Conservation (phyloP, 2,329 filamentous ascomycete species). For the Colletotrichum sansevieriae region DNA sequence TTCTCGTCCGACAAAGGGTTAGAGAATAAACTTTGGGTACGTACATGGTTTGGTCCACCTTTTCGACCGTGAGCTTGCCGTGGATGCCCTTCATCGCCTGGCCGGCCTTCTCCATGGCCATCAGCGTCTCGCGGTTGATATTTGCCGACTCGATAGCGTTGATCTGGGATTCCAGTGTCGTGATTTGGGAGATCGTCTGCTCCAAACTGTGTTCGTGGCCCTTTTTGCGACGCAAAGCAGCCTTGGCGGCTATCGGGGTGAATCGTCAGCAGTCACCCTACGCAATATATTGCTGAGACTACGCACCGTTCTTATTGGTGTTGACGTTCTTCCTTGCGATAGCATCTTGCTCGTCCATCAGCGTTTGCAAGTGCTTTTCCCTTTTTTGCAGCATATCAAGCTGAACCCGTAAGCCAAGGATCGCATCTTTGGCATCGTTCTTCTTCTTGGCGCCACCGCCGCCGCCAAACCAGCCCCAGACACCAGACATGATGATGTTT, state of each 20-base stretch:
- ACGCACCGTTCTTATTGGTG: slow-evolving; percentile 90
- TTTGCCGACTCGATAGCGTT: slow-evolving; percentile 98
- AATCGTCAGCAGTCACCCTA: slow-evolving; percentile 14
- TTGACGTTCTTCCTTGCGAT: slow-evolving; percentile 90
- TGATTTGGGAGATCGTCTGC: slow-evolving; percentile 90
- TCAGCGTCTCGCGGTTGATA: slow-evolving; percentile 96
- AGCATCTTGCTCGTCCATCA: slow-evolving; percentile 93
- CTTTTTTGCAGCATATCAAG: slow-evolving; percentile 98
- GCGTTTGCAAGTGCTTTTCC: slow-evolving; percentile 88
- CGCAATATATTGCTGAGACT: slow-evolving; percentile 19
- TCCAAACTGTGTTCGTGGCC: slow-evolving; percentile 90
- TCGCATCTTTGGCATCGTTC: slow-evolving; percentile 87
- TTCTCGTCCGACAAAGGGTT: neutral
- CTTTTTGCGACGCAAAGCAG: slow-evolving; percentile 94
- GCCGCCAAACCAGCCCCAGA: slow-evolving; percentile 95
- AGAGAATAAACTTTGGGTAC: slow-evolving; percentile 50
- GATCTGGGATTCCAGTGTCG: slow-evolving; percentile 94
- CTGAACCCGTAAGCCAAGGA: slow-evolving; percentile 87
- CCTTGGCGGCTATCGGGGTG: slow-evolving; percentile 79
- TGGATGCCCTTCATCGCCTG: slow-evolving; percentile 95
- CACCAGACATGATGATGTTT: slow-evolving; percentile 67
- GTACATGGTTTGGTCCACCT: slow-evolving; percentile 95
- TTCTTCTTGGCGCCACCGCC: slow-evolving; percentile 86
- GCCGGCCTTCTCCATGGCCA: slow-evolving; percentile 92
- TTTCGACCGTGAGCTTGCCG: slow-evolving; percentile 89